Evolutionary conservation across 2,329 filamentous ascomycete species (phyloP).

Genomic region (Teratosphaeria zuluensis): DNA sequence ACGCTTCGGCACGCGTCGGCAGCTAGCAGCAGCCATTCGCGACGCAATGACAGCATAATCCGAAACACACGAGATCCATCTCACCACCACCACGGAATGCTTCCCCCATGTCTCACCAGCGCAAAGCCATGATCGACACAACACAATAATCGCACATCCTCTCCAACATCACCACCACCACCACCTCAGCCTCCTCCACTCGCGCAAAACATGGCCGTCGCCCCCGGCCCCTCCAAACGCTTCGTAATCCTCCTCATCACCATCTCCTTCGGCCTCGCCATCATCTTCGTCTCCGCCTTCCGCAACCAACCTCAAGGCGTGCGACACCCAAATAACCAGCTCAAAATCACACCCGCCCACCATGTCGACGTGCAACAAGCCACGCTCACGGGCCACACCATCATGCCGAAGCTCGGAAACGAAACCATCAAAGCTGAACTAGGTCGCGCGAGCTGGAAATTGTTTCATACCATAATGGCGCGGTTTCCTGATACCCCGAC

Average conservation of each 20-base stretch:
- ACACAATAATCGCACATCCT: no score
- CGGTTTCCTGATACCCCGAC: constrained; percentile 55
- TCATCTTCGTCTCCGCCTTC: constrained; percentile 50
- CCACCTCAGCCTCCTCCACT: not conserved
- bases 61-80: not conserved
- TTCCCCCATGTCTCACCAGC: no score
- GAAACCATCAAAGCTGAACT: constrained; percentile 65
- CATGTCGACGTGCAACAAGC: constrained; percentile 17
- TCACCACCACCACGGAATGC: not conserved
- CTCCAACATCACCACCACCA: not conserved
- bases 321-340: not conserved
- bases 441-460: constrained; percentile 55
- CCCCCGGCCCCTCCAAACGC: constrained; percentile 21
- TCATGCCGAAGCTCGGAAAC: constrained; percentile 74
- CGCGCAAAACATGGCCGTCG: constrained; percentile 7
- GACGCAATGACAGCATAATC: no score
- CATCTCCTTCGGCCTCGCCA: constrained; percentile 46
- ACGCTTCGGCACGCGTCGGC: not conserved
- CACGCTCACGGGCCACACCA: constrained; percentile 51
- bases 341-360: constrained; percentile 3
- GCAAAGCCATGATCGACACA: no score
- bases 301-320: constrained; percentile 20
- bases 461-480: constrained; percentile 58
- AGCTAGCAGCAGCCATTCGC: no score
- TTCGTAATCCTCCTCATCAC: constrained; percentile 41